phyloP scores from a whole-genome alignment of 2,329 filamentous ascomycete species.

The Onygena corvina region DNA sequence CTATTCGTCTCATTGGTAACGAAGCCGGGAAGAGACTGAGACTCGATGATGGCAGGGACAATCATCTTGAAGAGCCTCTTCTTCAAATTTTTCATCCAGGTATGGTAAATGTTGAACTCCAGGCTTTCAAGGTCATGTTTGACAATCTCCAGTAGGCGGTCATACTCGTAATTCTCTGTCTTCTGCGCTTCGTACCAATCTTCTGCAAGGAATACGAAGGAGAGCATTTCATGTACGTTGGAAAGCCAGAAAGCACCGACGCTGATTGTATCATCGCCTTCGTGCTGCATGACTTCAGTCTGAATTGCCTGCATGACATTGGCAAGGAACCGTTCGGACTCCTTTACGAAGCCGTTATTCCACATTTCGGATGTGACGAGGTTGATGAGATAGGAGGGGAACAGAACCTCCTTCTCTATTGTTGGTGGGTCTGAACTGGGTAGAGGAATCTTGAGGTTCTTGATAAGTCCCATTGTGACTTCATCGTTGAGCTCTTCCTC shows the following conservation, averaged over 20 bases:
- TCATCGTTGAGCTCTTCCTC: conserved; percentile 95
- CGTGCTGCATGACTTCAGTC: conserved; percentile 98
- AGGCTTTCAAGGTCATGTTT: conserved; percentile 97
- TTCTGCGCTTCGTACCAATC: conserved; percentile 99
- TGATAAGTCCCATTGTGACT: conserved; percentile 89
- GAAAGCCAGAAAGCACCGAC: conserved; percentile 97
- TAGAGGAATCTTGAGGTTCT: conserved; percentile 88
- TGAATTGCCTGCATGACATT: conserved; percentile 99
- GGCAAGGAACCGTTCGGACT: conserved; percentile 94
- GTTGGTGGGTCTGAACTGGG: conserved; percentile 78
- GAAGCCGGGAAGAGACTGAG: conserved; percentile 92
- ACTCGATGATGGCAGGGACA: conserved; percentile 97
- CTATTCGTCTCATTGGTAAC: conserved; percentile 97
- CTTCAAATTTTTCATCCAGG: conserved; percentile 99
- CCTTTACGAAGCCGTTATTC: conserved; percentile 99
- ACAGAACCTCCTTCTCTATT: conserved; percentile 95
- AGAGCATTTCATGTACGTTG: conserved; percentile 99
- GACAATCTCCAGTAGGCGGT: conserved; percentile 91
- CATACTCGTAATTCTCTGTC: conserved; percentile 98
- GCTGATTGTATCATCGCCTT: conserved; percentile 93
- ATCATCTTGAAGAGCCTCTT: conserved; percentile 99
- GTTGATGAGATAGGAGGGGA: conserved; percentile 98
- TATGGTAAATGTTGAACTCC: conserved; percentile 99
- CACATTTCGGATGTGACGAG: conserved; percentile 99
- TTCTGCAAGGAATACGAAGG: conserved; percentile 96